Evolutionary conservation across 192 early-diverging fungal species (phyloP).

Genomic region (Kickxella alabastrina): DNA sequence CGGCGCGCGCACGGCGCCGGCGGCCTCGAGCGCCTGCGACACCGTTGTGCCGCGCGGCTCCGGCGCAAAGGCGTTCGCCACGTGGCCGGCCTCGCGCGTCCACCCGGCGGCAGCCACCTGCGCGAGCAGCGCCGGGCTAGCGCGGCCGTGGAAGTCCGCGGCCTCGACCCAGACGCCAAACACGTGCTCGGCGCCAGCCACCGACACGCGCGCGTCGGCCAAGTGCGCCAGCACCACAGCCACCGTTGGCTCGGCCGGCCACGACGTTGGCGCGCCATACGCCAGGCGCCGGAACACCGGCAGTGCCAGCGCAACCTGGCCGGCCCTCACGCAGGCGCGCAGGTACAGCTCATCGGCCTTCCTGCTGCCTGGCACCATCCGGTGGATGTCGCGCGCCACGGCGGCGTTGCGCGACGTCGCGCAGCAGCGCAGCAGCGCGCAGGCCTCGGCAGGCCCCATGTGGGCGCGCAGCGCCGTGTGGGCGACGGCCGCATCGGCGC

Average conservation of each 20-base stretch:
- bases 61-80: constrained; percentile 14
- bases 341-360: constrained; percentile 25
- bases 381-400: constrained; percentile 10
- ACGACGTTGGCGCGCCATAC: constrained; percentile 3
- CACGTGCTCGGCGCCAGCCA: constrained; percentile 24
- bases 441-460: neutral
- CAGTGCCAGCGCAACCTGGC: constrained; percentile 11
- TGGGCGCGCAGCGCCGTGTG: constrained; percentile 6
- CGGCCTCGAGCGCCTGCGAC: constrained; percentile 4
- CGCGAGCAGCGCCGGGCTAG: constrained; percentile 8
- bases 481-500: constrained; percentile 10
- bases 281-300: constrained; percentile 15
- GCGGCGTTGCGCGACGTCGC: constrained; percentile 14
- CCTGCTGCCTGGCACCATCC: neutral
- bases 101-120: constrained; percentile 6
- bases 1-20: neutral
- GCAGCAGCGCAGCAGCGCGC: constrained; percentile 29
- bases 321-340: constrained; percentile 23
- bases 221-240: constrained; percentile 16
- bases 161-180: constrained; percentile 38
- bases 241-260: constrained; percentile 18
- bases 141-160: constrained; percentile 8
- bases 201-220: constrained; percentile 17
- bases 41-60: neutral
- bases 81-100: neutral